Base-by-base conservation (phyloP, 2,329 filamentous ascomycete species). In the Didymella exigua region DNA sequence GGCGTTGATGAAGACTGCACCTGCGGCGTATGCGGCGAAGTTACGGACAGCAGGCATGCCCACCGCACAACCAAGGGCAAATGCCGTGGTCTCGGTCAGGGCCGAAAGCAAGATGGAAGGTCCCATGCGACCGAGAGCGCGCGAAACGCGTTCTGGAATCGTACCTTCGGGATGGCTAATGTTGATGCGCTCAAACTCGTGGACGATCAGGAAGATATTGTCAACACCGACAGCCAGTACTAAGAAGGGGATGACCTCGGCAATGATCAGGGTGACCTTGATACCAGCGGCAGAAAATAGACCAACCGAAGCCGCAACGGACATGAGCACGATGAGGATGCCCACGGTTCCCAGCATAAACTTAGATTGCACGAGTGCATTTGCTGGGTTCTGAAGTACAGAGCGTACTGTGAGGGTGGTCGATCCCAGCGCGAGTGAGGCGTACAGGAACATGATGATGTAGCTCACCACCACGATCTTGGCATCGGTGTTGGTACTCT, bases 21-120 rank as follows among this genome's bases (percentile, higher is more conserved):
- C 95, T 2, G 95, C 93, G 11, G 95, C 95, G 72, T 99, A 99
- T 2, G 93, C 88, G 14, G 95, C 96, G 76, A 99, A 99, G 76
- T 99, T 99, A 59, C 92, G 87, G 37, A 99, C 96, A 2, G 95
- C 95, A 14, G 96, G 95, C 95, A 99, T 99, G 43, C 93, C 93
- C 6, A 97, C 96, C 58, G 95, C 93, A 36, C 91, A 90, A 11
- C 95, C 95, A 10, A 99, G 83, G 1, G 92, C 89, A 74, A 99
- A 99, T 2, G 93, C 93, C 21, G 93, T 87, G 0, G 93, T 99
- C 75, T 99, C 95, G 0, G 93, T 97, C 29, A 90, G 82, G n/a
- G 93, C 93, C 8, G 95, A 98, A 34, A 99, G 87, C 16, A 99
- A 83, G 49, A 99, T 98, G 1, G 93, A 98, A 2, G 95, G 95